A percentile compares a stretch with the other conserved stretches of the same genome.
Conservation (phyloP, 345 rosid species). For the Moringa oleifera region DNA sequence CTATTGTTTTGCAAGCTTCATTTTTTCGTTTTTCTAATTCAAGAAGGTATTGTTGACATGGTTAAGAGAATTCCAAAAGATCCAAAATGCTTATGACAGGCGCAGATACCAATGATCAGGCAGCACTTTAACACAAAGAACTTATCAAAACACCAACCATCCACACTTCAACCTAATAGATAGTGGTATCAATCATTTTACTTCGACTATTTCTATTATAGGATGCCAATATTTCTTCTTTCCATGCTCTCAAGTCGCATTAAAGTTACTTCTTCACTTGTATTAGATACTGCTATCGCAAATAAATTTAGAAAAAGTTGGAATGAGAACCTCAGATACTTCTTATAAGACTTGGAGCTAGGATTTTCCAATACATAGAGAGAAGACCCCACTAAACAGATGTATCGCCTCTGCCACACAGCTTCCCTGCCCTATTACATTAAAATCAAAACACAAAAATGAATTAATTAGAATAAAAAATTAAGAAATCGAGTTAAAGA, state of each 20-base stretch:
- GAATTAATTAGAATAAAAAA: neutral
- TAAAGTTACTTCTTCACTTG: neutral
- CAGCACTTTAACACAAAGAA: too few species aligned
- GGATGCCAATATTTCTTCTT: neutral
- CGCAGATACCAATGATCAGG: too few species aligned
- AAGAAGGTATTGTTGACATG: too few species aligned
- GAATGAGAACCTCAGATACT: constrained; percentile 64
- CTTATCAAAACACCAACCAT: too few species aligned
- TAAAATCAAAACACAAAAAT: constrained; percentile 8
- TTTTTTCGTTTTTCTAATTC: too few species aligned
- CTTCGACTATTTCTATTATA: too few species aligned
- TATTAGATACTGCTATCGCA: neutral
- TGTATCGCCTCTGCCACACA: constrained; percentile 79
- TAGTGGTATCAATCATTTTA: too few species aligned
- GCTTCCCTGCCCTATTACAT: constrained; percentile 90
- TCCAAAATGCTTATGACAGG: too few species aligned
- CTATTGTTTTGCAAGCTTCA: too few species aligned
- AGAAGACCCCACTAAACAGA: constrained; percentile 88
- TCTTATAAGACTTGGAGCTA: constrained; percentile 70
- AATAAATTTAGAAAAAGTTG: constrained; percentile 21
- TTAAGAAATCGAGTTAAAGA: constrained; percentile 11
- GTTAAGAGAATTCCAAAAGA: too few species aligned
- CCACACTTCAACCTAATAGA: too few species aligned
- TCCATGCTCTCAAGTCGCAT: neutral
- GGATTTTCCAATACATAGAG: constrained; percentile 77